Conservation (phyloP, 257 asterid species). For the Salvia splendens region DNA sequence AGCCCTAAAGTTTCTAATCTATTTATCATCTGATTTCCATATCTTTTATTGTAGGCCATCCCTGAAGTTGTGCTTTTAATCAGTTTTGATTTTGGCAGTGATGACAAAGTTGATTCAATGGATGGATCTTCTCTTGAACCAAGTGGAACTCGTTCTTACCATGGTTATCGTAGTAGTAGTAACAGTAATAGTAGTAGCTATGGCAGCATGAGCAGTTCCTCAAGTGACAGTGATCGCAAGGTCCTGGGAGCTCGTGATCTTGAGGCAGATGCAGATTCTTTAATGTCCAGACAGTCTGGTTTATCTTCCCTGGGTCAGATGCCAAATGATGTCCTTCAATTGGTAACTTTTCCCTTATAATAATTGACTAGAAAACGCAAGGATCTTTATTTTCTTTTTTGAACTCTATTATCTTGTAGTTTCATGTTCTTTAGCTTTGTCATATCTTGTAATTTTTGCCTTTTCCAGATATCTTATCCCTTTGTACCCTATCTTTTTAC, state of each 20-base stretch:
- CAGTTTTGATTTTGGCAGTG: slow-evolving; percentile 54
- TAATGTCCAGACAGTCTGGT: slow-evolving; percentile 82
- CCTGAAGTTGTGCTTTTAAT: slow-evolving; percentile 33
- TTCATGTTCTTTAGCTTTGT: slow-evolving; percentile 1
- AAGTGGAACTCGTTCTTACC: slow-evolving; percentile 63
- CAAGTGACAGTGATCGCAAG: slow-evolving; percentile 83
- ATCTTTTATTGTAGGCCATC: slow-evolving; percentile 27
- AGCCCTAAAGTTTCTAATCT: slow-evolving; percentile 35
- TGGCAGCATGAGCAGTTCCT: slow-evolving; percentile 84
- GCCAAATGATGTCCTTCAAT: slow-evolving; percentile 59
- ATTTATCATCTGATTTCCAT: slow-evolving; percentile 14
- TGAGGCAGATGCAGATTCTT: slow-evolving; percentile 98
- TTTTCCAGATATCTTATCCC: neutral
- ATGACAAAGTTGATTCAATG: slow-evolving; percentile 59
- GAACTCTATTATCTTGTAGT: slow-evolving; percentile 2
- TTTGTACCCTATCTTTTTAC: neutral
- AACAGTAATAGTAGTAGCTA: slow-evolving; percentile 90
- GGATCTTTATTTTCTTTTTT: slow-evolving; percentile 13
- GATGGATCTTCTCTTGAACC: slow-evolving; percentile 69
- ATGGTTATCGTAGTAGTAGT: slow-evolving; percentile 79
- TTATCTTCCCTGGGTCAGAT: slow-evolving; percentile 73
- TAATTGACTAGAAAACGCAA: slow-evolving; percentile 15
- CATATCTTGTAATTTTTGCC: neutral
- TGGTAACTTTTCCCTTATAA: slow-evolving; percentile 40
- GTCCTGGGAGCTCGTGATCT: slow-evolving; percentile 79